Base-by-base conservation (phyloP, 2,329 filamentous ascomycete genomes). In the Ophiostoma populinum region DNA sequence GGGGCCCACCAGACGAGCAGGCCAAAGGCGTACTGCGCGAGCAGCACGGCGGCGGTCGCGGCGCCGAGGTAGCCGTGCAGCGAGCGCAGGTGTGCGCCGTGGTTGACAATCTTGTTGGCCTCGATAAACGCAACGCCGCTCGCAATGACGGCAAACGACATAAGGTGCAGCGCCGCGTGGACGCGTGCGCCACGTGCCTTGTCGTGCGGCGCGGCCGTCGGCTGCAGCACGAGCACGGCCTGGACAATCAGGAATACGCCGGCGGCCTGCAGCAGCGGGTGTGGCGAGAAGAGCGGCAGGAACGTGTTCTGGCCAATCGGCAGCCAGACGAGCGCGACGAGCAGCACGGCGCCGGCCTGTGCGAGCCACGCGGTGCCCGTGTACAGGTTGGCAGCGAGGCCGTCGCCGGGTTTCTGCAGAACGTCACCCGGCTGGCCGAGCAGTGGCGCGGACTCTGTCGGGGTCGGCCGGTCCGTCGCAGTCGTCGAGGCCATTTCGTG, bases 11-110 rank as follows among this genome's bases (percentile, higher is more conserved):
- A 94, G 58, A 90, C 81, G 21, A 81, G 79, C 42, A 92, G 70
- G 12, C 90, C 87, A 20, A 93, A 68, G 1, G 77, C 33, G 29
- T 80, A 76, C 58, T 95, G 90, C 2, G 79, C 46, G 9, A 75
- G 51, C 6, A 93, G 63, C 36, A 80, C 44, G 36, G 77, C 63
- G 45, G 81, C 78, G 4, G 81, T 81, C 27, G 70, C 58, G 35
- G 87, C 62, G n/a, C 87, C 90, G 7, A 95, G 63, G 47, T 82
- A 80, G 7, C 75, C 83, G 54, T 95, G 90, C 0, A 70, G 58
- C 1, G 80, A 87, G 45, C 77, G 71, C 53, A 95, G 86, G 56
- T 92, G 82, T 7, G 61, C 57, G 34, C 75, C 70, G 32, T 62
- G 56, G 52, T 71, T 73, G 32, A 63, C 57, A 43, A 76, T 59